Evolutionary conservation across 176 grass and related monocot species (phyloP), one percentile per base, ranked within the genome.

Genomic region (Stipa capillata): DNA sequence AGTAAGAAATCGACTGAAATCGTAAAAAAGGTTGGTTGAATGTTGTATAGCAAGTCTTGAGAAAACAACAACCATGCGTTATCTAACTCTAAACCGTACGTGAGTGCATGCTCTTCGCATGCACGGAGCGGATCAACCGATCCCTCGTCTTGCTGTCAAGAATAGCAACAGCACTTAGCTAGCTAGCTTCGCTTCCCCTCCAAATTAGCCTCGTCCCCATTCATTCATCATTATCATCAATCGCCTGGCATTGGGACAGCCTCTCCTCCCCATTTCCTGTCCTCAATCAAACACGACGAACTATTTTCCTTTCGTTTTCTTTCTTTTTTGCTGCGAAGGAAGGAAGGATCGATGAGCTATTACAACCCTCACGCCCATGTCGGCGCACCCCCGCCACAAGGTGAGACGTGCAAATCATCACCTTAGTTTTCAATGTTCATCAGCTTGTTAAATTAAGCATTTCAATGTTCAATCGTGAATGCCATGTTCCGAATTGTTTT

Each of bases 321-420:
- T 28, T n/a, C n/a, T n/a, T 25, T 5, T 0, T 50, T 25, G 61
- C 20, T 20, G 12, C 40, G 20, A n/a, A n/a, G n/a, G 16, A 12
- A 35, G 17, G 72, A 27, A 45, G 8, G 65, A 31, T 20, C 20
- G 80, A 93, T 93, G 88, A 93, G 88, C 88, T 90, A 93, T 82
- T 65, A 90, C 84, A 88, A 85, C 47, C 86, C 86, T 21, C 86
- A 86, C 27, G 72, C 77, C 58, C 83, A 76, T 41, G 85, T 65
- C 81, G 87, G 81, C 50, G 82, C 78, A 16, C 67, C 87, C 1
- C 78, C 81, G 35, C 62, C 83, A 1, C 86, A 88, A 91, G 89
- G 89, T 85, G 7, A 81, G 31, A 43, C 69, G 5, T 21, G 69
- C 28, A 28, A 12, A 56, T 68, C 52, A 1, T 10, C 54, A 8